Evolutionary conservation across 805 yeast genomes (phyloP), one percentile per base, ranked within the genome.

Genomic region (Nakazawaea sp.): DNA sequence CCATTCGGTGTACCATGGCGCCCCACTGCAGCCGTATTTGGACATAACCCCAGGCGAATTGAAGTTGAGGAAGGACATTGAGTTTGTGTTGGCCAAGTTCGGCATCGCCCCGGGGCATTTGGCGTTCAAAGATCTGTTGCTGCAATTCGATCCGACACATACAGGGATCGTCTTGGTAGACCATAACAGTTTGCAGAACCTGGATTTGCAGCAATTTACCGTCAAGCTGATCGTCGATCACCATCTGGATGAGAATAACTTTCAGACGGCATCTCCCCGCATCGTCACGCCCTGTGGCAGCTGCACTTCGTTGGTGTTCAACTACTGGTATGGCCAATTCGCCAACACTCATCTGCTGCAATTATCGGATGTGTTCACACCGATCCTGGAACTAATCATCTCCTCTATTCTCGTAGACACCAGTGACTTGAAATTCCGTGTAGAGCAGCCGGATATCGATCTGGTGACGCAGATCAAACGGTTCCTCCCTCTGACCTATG

Each of bases 351-450:
- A 11, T 6, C 8, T 25, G 3, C 11, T 16, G n/a, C 13, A 27
- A 3, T 24, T 32, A 28, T 18, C 13, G 5, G 33, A 20, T 4
- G 30, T 44, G 5, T 43, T 59, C 26, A 45, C 50, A 2, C 72
- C 67, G 16, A 50, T 71, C 6, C 59, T 71, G 2, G 56, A 60
- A 21, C 58, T 86, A 11, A 62, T 77, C 5, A 44, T 79, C 33
- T 80, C 85, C 1, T 92, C 96, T 1, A 68, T 83, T 21, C 50
- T 87, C 27, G 64, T 82, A 10, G 97, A 90, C 49, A 89, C 97
- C 0, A 59, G 77, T 4, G 78, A 81, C 46, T 60, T 87, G 64
- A 61, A 68, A 8, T 66, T 66, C 32, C 80, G 79, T 53, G 83
- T 82, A 3, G 86, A 81, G 44, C 50, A 52, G 0, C 64, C 62